These are phyloP conservation scores for Gracilaria gracilis DNA, from an alignment of 23 red algal genomes.

Conservation along the genomic window DNA sequence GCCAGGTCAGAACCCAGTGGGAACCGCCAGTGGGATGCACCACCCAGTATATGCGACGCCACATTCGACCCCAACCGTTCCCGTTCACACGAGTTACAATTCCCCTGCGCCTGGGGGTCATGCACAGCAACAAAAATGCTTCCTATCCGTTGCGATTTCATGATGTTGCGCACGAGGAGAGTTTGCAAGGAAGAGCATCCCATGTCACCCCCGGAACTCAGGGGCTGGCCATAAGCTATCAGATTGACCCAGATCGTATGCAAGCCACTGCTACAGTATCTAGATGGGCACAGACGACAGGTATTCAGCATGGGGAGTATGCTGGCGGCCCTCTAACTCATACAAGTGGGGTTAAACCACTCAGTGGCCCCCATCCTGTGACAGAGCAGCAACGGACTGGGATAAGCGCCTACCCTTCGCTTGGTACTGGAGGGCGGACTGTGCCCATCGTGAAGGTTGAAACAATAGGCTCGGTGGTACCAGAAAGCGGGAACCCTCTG, in stretches of 20 bases:
- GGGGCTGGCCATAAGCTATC: neutral
- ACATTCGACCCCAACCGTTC: neutral
- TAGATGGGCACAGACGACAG: conserved; percentile 22
- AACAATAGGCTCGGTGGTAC: neutral
- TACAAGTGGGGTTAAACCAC: neutral
- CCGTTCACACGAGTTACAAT: neutral
- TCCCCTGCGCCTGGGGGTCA: neutral
- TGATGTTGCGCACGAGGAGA: neutral
- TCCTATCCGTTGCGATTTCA: conserved; percentile 29
- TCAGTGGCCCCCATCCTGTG: neutral
- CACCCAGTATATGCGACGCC: neutral
- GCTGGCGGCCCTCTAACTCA: neutral
- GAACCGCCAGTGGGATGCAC: neutral
- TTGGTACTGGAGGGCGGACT: neutral
- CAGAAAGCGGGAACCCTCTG: neutral
- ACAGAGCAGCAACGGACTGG: neutral
- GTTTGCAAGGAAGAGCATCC: neutral
- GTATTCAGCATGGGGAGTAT: conserved; percentile 15
- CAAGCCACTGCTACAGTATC: conserved; percentile 4
- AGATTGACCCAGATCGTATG: conserved; percentile 22
- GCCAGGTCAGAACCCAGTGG: neutral
- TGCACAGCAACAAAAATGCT: neutral
- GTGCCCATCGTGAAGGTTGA: conserved; percentile 21
- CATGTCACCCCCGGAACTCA: neutral
- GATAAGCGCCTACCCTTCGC: neutral